These are phyloP conservation scores for Apiospora kogelbergensis DNA, from an alignment of 2,329 filamentous ascomycete species.

Conservation along the genomic window DNA sequence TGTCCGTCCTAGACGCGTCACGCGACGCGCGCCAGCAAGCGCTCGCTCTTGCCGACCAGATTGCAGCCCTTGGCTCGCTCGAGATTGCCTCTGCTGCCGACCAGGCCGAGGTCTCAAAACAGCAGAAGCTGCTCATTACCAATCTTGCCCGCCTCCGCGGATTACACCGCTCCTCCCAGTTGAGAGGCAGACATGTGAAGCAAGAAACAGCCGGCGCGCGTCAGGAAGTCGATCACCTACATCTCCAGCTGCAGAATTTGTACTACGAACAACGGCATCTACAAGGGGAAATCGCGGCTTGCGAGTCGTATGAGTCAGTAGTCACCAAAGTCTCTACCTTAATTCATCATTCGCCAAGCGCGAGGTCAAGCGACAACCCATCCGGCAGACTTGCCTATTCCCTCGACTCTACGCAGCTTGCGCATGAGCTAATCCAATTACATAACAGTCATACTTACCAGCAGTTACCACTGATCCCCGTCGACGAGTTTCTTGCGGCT, in stretches of 20 bases:
- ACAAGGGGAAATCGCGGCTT: constrained; percentile 84
- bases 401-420: constrained; percentile 13
- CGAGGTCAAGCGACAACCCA: constrained; percentile 1
- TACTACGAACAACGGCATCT: constrained; percentile 95
- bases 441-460: constrained; percentile 76
- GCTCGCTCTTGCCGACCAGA: constrained; percentile 59
- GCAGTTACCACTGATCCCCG: constrained; percentile 78
- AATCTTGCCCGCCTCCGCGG: constrained; percentile 79
- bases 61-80: constrained; percentile 45
- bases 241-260: constrained; percentile 91
- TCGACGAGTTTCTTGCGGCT: constrained; percentile 75
- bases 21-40: constrained; percentile 72
- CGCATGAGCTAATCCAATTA: constrained; percentile 23
- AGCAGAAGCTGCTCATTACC: constrained; percentile 78
- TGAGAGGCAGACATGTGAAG: constrained; percentile 84
- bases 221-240: constrained; percentile 86
- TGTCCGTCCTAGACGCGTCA: constrained; percentile 70
- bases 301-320: constrained; percentile 86
- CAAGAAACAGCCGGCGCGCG: constrained; percentile 80
- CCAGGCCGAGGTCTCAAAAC: constrained; percentile 64
- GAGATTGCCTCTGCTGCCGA: constrained; percentile 46
- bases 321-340: neutral
- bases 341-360: neutral
- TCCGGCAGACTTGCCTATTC: neutral
- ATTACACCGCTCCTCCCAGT: constrained; percentile 77